Evolutionary conservation across 225 moss, liverwort and hornwort species (phyloP), one percentile per base, ranked within the genome.

Genomic region (Pseudisothecium myosuroides): DNA sequence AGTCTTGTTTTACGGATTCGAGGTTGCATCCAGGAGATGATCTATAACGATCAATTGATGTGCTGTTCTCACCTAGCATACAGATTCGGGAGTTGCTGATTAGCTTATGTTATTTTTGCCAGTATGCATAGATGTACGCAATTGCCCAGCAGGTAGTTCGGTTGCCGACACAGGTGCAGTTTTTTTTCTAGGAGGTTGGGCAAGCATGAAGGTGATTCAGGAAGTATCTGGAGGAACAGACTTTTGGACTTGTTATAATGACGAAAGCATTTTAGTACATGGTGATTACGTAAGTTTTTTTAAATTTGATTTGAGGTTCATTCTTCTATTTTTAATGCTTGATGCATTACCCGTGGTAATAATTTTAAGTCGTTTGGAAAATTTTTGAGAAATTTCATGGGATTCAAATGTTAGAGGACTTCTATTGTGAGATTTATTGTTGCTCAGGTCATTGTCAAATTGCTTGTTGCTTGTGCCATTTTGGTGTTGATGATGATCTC

Each of bases 201-300:
- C 37, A 67, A 67, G 67, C 73, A 66, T 81, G 68, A 84, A 52
- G 67, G 56, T 81, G 74, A 62, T 81, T 79, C 69, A 43, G 76
- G 58, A 76, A 81, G 47, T 81, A 75, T 81, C 76, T 76, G 18
- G 85, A 82, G 85, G 26, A 68, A 19, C 86, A 56, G 54, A 78
- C 72, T 86, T 34, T 39, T 58, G 37, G 84, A 72, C 77, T 71
- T 68, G 28, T 52, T 91, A 89, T 85, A 89, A 82, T 91, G 92
- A 92, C 80, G 91, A 90, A 90, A 83, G 66, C 79, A 73, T 76
- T 82, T 52, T 76, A 90, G 85, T 85, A 39, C 28, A 39, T 81
- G 60, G 50, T 72, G 56, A 59, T 63, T 39, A 61, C n/a, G 17
- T 39, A 21, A 24, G 69, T 83, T 10, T 50, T 76, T 54, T 69